Evolutionary conservation across 768 basidiomycete species (phyloP).

Genomic region (Dacryopinax primogenitus): DNA sequence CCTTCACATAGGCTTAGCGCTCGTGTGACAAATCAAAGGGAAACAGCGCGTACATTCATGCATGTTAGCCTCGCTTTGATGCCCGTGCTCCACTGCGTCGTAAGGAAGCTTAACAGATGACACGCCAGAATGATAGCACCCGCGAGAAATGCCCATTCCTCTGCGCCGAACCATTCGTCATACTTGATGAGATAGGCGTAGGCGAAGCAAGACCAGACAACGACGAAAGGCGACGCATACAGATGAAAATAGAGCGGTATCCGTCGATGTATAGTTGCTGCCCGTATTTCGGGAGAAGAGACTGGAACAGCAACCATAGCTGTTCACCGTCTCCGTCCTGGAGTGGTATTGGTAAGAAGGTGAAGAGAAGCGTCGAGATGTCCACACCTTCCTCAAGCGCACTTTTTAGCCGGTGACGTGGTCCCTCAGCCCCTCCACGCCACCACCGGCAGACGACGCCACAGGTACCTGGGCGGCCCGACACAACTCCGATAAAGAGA

Average conservation of each 20-base stretch:
- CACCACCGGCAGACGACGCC: not conserved
- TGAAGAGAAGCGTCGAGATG: not conserved
- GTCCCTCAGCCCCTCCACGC: not conserved
- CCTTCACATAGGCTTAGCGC: conserved; percentile 29
- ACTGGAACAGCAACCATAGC: conserved; percentile 1
- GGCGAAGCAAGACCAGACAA: conserved; percentile 30
- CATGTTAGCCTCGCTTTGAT: conserved; percentile 74
- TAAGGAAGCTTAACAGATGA: conserved; percentile 84
- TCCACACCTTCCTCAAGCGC: not conserved
- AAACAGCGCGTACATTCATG: conserved; percentile 38
- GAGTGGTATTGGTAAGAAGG: not conserved
- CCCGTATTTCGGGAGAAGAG: conserved; percentile 27
- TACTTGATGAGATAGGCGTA: conserved; percentile 89
- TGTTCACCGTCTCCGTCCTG: conserved; percentile 1
- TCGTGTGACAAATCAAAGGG: not conserved
- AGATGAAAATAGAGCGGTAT: conserved; percentile 25
- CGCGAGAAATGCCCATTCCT: conserved; percentile 96
- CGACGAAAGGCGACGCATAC: conserved; percentile 30
- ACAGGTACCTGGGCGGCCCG: no score
- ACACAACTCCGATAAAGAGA: no score
- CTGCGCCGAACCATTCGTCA: conserved; percentile 78
- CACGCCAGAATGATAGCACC: conserved; percentile 71
- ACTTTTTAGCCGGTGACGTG: conserved; percentile 8
- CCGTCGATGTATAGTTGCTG: conserved; percentile 28
- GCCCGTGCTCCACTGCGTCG: conserved; percentile 76